Evolutionary conservation across 208 protist species (phyloP).

Genomic region (Angomonas desouzai): DNA sequence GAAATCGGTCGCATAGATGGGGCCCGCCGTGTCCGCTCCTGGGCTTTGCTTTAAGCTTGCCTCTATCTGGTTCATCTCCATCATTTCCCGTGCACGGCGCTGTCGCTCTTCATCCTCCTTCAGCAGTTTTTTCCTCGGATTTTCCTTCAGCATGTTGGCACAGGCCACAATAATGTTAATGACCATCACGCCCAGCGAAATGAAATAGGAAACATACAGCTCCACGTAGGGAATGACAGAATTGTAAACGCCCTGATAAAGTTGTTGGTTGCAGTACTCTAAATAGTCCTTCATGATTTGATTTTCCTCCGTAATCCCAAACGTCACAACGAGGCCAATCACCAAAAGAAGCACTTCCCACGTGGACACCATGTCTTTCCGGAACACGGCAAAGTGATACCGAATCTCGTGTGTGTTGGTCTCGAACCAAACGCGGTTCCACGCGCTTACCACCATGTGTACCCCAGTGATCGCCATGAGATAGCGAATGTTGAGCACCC

Average conservation of each 20-base stretch:
- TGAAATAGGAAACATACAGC: constrained; percentile 60
- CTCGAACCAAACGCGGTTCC: constrained; percentile 70
- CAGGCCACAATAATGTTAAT: constrained; percentile 50
- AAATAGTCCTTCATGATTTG: constrained; percentile 61
- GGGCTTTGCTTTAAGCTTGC: not conserved
- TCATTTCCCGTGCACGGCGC: constrained; percentile 19
- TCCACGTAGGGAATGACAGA: constrained; percentile 50
- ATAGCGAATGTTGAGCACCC: constrained; percentile 62
- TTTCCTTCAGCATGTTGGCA: constrained; percentile 45
- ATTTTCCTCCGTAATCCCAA: constrained; percentile 43
- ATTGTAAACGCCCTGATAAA: constrained; percentile 26
- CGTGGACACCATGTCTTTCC: constrained; percentile 74
- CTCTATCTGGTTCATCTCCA: not conserved
- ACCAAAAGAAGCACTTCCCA: constrained; percentile 71
- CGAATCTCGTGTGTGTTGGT: constrained; percentile 67
- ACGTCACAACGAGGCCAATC: constrained; percentile 43
- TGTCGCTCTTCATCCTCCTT: constrained; percentile 29
- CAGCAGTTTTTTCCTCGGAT: constrained; percentile 52
- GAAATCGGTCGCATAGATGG: constrained; percentile 1
- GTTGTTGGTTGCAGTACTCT: constrained; percentile 19
- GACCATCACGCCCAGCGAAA: constrained; percentile 34
- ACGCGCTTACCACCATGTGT: constrained; percentile 35
- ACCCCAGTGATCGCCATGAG: constrained; percentile 49
- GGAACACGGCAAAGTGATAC: constrained; percentile 81
- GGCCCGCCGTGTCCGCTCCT: constrained; percentile 25